These are phyloP conservation scores for Chrysosporium keratinophilum DNA, from an alignment of 2,329 filamentous ascomycete genomes.

Conservation along the genomic window DNA sequence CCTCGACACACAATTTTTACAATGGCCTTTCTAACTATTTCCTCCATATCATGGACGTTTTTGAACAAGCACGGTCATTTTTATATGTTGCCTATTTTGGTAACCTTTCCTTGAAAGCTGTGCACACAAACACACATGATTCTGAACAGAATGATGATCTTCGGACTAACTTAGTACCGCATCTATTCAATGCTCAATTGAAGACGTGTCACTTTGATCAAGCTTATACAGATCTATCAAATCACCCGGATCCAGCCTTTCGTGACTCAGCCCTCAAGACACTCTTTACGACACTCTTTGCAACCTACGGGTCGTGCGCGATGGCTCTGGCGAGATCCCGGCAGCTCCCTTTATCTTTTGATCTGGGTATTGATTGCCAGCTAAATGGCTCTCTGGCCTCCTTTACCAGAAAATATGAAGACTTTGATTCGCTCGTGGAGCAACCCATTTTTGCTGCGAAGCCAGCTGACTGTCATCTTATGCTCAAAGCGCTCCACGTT, in stretches of 20 bases:
- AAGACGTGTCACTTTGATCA: conserved; percentile 69
- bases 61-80: conserved; percentile 65
- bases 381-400: conserved; percentile 69
- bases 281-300: conserved; percentile 45
- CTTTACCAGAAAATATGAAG: conserved; percentile 58
- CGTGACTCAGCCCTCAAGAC: conserved; percentile 61
- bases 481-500: conserved; percentile 85
- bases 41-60: conserved; percentile 71
- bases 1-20: conserved; percentile 58
- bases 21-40: conserved; percentile 75
- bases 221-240: conserved; percentile 67
- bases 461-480: conserved; percentile 66
- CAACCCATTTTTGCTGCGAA: conserved; percentile 20
- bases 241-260: conserved; percentile 61
- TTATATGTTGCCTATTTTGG: conserved; percentile 79
- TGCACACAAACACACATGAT: conserved; percentile 26
- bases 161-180: conserved; percentile 63
- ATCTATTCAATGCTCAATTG: conserved; percentile 72
- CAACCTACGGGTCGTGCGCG: conserved; percentile 31
- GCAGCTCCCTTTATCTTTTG: conserved; percentile 55
- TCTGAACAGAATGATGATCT: conserved; percentile 30
- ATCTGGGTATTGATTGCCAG: conserved; percentile 59
- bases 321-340: conserved; percentile 51
- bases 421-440: conserved; percentile 38
- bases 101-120: conserved; percentile 59